Evolutionary conservation across 2,329 filamentous ascomycete species (phyloP), one percentile per base, ranked within the genome.

Genomic region (Trichophyton schoenleinii): DNA sequence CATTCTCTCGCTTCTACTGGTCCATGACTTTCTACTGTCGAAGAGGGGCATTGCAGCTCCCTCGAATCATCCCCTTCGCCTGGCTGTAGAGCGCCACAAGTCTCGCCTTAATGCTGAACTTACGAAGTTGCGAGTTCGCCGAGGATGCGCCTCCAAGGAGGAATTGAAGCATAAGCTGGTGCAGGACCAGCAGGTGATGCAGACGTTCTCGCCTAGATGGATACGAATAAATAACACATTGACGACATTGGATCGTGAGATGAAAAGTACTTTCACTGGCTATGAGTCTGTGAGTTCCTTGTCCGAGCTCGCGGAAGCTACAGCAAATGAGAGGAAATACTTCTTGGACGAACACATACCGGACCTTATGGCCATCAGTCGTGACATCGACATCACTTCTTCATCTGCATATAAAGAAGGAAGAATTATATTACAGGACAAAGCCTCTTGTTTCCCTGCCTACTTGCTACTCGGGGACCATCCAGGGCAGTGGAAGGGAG

Each of bases 371-470:
- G 94, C 91, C 1, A 77, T 96, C 0, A 85, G 89, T 1, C 83
- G 87, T 0, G 80, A 81, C 1, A 79, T 82, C 42, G 88, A 95
- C 68, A 78, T 96, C 49, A 86, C 84, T 20, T 87, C 85, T 64
- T 86, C 84, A 6, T 74, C 81, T 13, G 87, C 90, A 0, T 97
- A 97, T 72, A 81, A 77, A 13, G 78, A 81, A 0, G 92, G 92
- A 0, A 81, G 85, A 55, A 83, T 97, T 60, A 96, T 97, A 63
- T 78, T 97, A 25, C 94, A 99, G 72, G 94, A 97, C 70, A 97
- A 96, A 73, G 92, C 94, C 0, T 96, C 91, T 0, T 99, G 94
- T 70, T 96, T 99, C 69, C 94, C 94, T 0, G 94, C 92, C 0
- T 94, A 94, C 70, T 78, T 99, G 2, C 78, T 99, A 0, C 80